Evolutionary conservation across 1,284 basidiomycete genomes (phyloP), one percentile per base, ranked within the genome.

Genomic region (Pseudozyma pruni): DNA sequence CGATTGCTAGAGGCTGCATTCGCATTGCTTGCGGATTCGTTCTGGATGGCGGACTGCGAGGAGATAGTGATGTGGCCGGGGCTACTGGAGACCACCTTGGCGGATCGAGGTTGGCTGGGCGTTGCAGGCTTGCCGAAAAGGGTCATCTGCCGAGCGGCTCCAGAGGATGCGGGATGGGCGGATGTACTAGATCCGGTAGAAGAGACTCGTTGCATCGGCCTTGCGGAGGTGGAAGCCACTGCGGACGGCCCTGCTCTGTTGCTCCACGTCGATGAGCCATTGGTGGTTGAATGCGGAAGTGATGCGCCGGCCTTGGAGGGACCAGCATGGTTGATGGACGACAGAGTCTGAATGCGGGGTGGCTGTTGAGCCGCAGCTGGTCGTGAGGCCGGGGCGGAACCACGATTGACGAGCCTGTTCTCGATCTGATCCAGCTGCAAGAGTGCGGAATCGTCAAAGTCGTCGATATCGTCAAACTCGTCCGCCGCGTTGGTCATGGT

Each of bases 391-490:
- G 34, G 23, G 19, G 35, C 43, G 27, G 47, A 8, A 19, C 9
- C 32, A 11, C 17, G 49, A 37, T 41, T 60, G 52, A 53, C 59
- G 57, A 46, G 60, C 53, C 39, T 74, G 51, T 27, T 59, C 49
- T 70, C 55, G 60, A 70, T 60, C 49, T 56, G 55, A 22, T 60
- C 59, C 17, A 64, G 42, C 41, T 62, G 58, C 4, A 55, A 41
- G 8, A 66, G 48, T 8, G 49, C 56, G 16, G 45, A 53, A 32
- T 73, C 71, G 57, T 71, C 67, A 23, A 73, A 57, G 27, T 66
- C 59, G 50, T 75, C 74, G 46, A 62, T 58, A 17, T 71, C 72
- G 29, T 66, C 72, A 34, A 69, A 57, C 39, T 74, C 63, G 42
- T 63, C 63, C 17, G 52, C 41, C 8, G 39, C n/a, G 10, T 41